Conservation (phyloP, 768 basidiomycete genomes). For the Pleurotus citrinopileatus region DNA sequence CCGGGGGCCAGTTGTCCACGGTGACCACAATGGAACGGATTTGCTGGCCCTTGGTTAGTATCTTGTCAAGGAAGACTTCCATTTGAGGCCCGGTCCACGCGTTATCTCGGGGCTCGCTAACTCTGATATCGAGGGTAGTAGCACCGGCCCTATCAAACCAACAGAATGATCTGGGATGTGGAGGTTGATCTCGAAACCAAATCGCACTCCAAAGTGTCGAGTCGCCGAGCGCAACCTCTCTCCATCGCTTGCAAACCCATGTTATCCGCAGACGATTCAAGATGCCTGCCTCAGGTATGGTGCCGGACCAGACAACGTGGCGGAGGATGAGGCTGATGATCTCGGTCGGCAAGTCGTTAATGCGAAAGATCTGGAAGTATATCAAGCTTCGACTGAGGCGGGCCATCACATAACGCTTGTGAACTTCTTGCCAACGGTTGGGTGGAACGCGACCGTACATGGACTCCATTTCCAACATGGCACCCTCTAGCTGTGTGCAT, state of each 20-base stretch:
- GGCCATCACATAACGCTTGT: constrained; percentile 12
- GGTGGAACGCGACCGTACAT: not conserved
- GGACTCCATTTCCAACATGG: not conserved
- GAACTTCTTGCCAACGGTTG: constrained; percentile 18
- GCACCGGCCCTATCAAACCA: constrained; percentile 58
- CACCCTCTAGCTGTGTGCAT: not conserved
- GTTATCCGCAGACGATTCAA: constrained; percentile 46
- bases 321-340: constrained; percentile 66
- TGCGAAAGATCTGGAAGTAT: constrained; percentile 43
- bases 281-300: constrained; percentile 31
- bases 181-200: constrained; percentile 54
- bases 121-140: constrained; percentile 58
- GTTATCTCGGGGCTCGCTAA: constrained; percentile 39
- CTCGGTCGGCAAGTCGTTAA: constrained; percentile 64
- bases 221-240: constrained; percentile 44
- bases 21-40: constrained; percentile 60
- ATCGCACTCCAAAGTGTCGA: constrained; percentile 62
- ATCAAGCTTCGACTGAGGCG: constrained; percentile 27
- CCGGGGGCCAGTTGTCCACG: constrained; percentile 53
- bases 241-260: constrained; percentile 59
- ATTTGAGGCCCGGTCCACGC: constrained; percentile 37
- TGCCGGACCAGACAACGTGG: constrained; percentile 51
- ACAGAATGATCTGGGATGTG: constrained; percentile 48
- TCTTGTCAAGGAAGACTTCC: constrained; percentile 41
- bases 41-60: constrained; percentile 52